Base-by-base conservation (phyloP, 2,329 filamentous ascomycete species). In the Alternaria arbusti region DNA sequence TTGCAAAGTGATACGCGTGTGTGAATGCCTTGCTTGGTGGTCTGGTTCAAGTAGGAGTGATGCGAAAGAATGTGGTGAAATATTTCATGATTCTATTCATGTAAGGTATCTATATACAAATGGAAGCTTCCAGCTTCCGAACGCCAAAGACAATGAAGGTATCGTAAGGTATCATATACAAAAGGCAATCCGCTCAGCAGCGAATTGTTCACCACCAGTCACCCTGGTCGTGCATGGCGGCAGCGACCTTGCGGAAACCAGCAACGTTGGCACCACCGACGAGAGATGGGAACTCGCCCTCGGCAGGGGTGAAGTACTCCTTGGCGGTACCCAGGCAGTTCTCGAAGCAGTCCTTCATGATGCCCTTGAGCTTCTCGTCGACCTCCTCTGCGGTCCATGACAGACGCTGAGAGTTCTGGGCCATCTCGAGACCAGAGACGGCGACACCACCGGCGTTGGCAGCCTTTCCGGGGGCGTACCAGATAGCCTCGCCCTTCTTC, bases 371-470 rank as follows among this genome's bases (percentile, higher is more conserved):
- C 84, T 93, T 93, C 73, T 86, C 84, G 83, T 98, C 95, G 70
- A 98, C 96, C 85, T 97, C 91, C 86, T 97, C 92, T 50, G 86
- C 78, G 26, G 92, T 92, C 96, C 96, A 99, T 77, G 84, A 87
- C 70, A 97, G 86, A 65, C 95, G 91, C 82, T 90, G 84, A 70
- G 91, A 95, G 89, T 99, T 98, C 89, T 99, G 96, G 8, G 95
- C 94, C 96, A 99, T 99, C 88, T 99, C 96, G 47, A 99, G 89
- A 74, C 96, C 96, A 3, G 94, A 97, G 44, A 99, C 96, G 61
- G 96, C 96, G 61, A 98, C 96, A 86, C 96, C 96, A 82, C 96
- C 96, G 72, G 93, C 94, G 86, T 98, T 98, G 84, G 95, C 93
- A 30, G 96, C 96, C 89, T 98, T 98, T 69, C 82, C 95, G 54